phyloP scores from a whole-genome alignment of 2,329 filamentous ascomycete species.

The Diaporthe ampelina region DNA sequence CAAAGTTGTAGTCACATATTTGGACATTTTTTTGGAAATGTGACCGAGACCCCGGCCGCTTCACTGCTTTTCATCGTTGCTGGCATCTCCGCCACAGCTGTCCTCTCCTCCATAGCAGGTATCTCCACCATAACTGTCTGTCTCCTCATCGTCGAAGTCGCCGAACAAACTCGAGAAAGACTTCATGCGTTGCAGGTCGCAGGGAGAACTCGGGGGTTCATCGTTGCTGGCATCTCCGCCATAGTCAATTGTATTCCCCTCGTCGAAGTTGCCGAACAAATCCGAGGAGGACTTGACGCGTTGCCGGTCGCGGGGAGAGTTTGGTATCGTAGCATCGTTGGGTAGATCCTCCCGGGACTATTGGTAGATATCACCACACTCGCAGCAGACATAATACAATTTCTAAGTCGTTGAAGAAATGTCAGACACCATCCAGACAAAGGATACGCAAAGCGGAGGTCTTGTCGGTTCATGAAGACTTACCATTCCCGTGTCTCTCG shows the following conservation, averaged over 20 bases:
- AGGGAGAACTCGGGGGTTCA: background rate
- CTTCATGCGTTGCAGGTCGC: background rate
- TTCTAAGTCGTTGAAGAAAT: conserved; percentile 67
- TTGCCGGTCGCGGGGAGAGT: background rate
- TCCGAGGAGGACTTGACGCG: background rate
- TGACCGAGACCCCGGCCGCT: conserved; percentile 18
- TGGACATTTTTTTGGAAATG: background rate
- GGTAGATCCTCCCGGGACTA: conserved; percentile 48
- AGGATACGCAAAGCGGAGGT: background rate
- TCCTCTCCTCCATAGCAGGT: background rate
- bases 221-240: conserved; percentile 1
- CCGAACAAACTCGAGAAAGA: background rate
- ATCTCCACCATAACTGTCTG: background rate
- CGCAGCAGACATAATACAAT: conserved; percentile 94
- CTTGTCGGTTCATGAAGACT: conserved; percentile 52
- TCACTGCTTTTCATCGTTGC: background rate
- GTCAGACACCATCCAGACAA: background rate
- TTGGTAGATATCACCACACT: conserved; percentile 89
- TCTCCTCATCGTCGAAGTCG: background rate
- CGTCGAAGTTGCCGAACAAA: background rate
- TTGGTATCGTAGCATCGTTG: conserved; percentile 2
- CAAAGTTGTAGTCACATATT: conserved; percentile 1
- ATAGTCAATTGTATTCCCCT: background rate
- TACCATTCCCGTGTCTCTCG: conserved; percentile 98
- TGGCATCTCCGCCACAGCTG: background rate